These are phyloP conservation scores for Penicillium expansum DNA, from an alignment of 2,329 filamentous ascomycete species.

Conservation along the genomic window DNA sequence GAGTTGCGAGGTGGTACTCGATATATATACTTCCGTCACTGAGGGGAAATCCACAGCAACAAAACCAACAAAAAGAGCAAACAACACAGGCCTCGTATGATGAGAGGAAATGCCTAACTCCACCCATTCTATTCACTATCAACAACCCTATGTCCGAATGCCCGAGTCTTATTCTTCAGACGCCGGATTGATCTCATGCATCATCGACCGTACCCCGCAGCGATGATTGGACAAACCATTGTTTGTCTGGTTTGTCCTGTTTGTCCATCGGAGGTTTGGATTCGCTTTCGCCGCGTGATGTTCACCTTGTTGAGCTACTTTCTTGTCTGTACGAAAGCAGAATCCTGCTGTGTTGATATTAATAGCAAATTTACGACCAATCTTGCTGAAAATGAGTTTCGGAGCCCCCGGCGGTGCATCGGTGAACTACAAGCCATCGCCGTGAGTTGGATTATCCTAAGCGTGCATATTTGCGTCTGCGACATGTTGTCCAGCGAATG, in stretches of 20 bases:
- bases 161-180: not conserved
- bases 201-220: conserved; percentile 2
- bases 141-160: not conserved
- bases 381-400: conserved; percentile 51
- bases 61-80: not conserved
- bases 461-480: not conserved
- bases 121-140: not conserved
- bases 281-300: not conserved
- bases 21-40: conserved; percentile 6
- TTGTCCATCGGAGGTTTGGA: conserved; percentile 22
- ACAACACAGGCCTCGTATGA: not conserved
- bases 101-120: too few relatives aligned
- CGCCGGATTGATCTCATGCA: not conserved
- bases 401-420: conserved; percentile 67
- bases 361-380: not conserved
- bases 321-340: not conserved
- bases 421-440: conserved; percentile 64
- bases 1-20: conserved; percentile 9
- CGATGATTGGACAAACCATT: conserved; percentile 16
- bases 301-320: not conserved
- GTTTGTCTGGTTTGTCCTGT: conserved; percentile 34
- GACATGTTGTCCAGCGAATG: not conserved
- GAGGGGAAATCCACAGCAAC: not conserved
- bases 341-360: not conserved
- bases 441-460: conserved; percentile 49